Conservation (phyloP, 2,329 filamentous ascomycete genomes). For the Camillea tinctor region DNA sequence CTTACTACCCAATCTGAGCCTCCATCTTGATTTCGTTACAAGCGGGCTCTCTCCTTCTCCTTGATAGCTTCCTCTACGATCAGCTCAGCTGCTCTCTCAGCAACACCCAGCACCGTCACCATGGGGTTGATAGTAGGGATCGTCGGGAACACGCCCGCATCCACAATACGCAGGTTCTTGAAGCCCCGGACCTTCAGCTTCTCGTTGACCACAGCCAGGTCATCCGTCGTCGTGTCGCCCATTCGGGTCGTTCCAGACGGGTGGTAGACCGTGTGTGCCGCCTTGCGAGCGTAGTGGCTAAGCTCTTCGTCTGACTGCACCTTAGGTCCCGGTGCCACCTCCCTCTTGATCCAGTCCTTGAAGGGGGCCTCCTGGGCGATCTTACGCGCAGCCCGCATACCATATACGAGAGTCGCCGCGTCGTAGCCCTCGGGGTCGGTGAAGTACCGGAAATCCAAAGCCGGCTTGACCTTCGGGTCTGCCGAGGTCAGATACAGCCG, state of each 20-base stretch:
- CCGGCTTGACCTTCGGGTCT: conserved; percentile 75
- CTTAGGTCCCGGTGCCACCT: conserved; percentile 74
- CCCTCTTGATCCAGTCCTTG: conserved; percentile 78
- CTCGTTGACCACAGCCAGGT: conserved; percentile 76
- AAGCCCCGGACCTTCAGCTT: conserved; percentile 71
- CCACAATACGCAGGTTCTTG: conserved; percentile 73
- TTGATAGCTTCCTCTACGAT: conserved; percentile 68
- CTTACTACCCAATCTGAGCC: not conserved
- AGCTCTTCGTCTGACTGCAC: conserved; percentile 77
- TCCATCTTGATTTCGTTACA: conserved; percentile 20
- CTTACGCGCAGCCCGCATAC: conserved; percentile 73
- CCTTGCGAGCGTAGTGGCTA: conserved; percentile 76
- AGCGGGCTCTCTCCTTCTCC: conserved; percentile 29
- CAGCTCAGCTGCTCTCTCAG: conserved; percentile 81
- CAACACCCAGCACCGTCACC: conserved; percentile 82
- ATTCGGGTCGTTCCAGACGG: conserved; percentile 89
- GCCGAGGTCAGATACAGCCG: conserved; percentile 74
- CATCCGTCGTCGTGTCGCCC: conserved; percentile 69
- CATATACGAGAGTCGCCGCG: conserved; percentile 75
- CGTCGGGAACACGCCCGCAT: conserved; percentile 84
- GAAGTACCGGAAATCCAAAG: conserved; percentile 87
- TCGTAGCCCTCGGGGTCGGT: conserved; percentile 84
- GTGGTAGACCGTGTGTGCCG: conserved; percentile 87
- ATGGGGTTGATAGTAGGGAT: conserved; percentile 88
- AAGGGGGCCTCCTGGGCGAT: conserved; percentile 75